Percentiles rank a stretch among this genome's conserved stretches.
phyloP scores from a whole-genome alignment of 257 asterid genomes.

The Handroanthus guayacan region DNA sequence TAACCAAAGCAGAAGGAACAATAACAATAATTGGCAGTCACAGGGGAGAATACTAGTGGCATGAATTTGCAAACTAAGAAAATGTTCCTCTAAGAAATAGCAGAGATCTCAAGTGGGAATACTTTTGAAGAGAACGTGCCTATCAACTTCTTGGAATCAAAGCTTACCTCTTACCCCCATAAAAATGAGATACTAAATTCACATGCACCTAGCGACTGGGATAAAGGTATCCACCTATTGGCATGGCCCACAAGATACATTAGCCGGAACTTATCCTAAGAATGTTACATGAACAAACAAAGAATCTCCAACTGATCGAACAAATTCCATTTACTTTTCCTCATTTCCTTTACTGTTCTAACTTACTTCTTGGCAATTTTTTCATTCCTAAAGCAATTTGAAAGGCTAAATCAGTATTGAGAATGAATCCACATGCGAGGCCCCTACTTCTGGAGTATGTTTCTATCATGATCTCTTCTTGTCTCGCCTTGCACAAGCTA shows the following conservation, averaged over 20 bases:
- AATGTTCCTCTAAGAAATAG: constrained; percentile 12
- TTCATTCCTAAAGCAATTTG: neutral
- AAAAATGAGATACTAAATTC: neutral
- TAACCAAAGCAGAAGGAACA: constrained; percentile 20
- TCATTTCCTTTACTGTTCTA: neutral
- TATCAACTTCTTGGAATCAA: constrained; percentile 1
- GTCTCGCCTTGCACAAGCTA: constrained; percentile 12
- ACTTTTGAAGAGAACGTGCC: constrained; percentile 6
- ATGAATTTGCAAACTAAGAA: neutral
- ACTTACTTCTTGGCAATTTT: neutral
- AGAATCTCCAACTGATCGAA: constrained; percentile 4
- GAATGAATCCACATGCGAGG: neutral
- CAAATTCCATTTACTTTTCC: constrained; percentile 1
- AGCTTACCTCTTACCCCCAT: neutral
- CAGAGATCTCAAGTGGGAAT: neutral
- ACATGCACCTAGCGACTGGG: neutral
- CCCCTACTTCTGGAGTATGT: constrained; percentile 18
- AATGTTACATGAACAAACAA: neutral
- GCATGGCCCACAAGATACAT: neutral
- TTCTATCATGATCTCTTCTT: neutral
- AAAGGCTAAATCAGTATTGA: constrained; percentile 5
- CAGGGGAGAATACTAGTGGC: neutral
- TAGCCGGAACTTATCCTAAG: neutral
- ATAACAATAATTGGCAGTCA: constrained; percentile 10
- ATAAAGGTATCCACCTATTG: constrained; percentile 7